Evolutionary conservation across 148 eudicot species (phyloP).

Genomic region (Agrostemma githago): DNA sequence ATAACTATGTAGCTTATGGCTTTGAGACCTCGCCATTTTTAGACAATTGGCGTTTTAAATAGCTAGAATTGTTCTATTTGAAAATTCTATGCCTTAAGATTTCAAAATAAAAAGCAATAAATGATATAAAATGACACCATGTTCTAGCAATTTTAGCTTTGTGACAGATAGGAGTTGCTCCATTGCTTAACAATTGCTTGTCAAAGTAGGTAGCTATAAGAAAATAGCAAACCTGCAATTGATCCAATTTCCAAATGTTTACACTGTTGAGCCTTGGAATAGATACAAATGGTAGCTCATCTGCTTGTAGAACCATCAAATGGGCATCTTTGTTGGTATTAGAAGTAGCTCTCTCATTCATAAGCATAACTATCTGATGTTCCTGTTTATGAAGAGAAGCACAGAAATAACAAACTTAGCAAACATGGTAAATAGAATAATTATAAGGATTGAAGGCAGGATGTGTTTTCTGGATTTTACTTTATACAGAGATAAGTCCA

Average conservation of each 20-base stretch:
- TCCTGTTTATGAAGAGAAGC: slow-evolving; percentile 47
- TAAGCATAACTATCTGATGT: slow-evolving; percentile 66
- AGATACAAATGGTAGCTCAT: slow-evolving; percentile 61
- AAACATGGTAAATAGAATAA: background rate
- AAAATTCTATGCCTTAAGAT: background rate
- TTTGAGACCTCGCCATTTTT: background rate
- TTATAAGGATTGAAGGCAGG: background rate
- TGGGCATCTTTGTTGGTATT: slow-evolving; percentile 61
- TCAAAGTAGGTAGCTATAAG: background rate
- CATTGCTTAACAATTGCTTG: background rate
- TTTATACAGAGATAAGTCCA: slow-evolving; percentile 87
- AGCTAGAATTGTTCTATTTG: background rate
- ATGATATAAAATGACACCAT: background rate
- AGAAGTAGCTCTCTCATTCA: slow-evolving; percentile 54
- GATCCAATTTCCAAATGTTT: slow-evolving; percentile 54
- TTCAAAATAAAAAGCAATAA: background rate
- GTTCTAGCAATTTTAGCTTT: background rate
- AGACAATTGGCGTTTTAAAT: background rate
- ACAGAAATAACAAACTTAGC: background rate
- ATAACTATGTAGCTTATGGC: background rate
- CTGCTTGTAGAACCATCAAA: slow-evolving; percentile 66
- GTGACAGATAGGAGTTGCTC: background rate
- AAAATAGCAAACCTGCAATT: slow-evolving; percentile 48
- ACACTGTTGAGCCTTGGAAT: slow-evolving; percentile 33
- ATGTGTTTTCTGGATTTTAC: slow-evolving; percentile 29